Conservation (phyloP, 2,329 filamentous ascomycete genomes). For the Cytospora schulzeri region DNA sequence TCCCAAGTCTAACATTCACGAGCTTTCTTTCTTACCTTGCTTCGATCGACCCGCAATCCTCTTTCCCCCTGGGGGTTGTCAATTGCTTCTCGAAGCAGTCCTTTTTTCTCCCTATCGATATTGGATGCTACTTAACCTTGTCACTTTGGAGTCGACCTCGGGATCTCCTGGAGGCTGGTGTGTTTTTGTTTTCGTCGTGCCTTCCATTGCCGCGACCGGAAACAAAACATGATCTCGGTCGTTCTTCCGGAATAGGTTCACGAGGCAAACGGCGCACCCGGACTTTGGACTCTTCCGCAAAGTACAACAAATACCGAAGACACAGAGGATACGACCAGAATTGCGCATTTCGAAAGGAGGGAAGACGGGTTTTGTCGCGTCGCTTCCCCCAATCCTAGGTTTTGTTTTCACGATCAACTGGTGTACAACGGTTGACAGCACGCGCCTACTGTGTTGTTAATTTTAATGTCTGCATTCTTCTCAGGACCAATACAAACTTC, state of each 20-base stretch:
- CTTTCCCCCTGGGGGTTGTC: not conserved
- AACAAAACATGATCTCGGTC: conserved; percentile 2
- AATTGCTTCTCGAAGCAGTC: not conserved
- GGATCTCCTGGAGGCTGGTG: not conserved
- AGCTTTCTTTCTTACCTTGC: not conserved
- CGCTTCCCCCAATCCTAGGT: not conserved
- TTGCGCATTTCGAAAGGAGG: not conserved
- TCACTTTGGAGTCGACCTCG: not conserved
- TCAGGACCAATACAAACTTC: conserved; percentile 9
- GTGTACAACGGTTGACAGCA: conserved; percentile 4
- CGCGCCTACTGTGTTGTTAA: conserved; percentile 7
- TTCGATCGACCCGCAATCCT: not conserved
- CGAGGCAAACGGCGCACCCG: not conserved
- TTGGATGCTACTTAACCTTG: not conserved
- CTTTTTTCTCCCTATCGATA: not conserved
- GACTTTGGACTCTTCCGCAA: not conserved
- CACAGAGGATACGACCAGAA: not conserved
- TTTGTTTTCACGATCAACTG: not conserved
- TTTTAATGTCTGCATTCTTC: conserved; percentile 19
- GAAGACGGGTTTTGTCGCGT: not conserved
- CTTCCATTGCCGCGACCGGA: not conserved
- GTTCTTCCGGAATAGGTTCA: not conserved
- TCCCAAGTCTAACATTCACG: not conserved
- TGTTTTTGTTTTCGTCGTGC: not conserved
- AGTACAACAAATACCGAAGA: not conserved